Evolutionary conservation across 768 basidiomycete species (phyloP).

Genomic region (Saitozyma sp.): DNA sequence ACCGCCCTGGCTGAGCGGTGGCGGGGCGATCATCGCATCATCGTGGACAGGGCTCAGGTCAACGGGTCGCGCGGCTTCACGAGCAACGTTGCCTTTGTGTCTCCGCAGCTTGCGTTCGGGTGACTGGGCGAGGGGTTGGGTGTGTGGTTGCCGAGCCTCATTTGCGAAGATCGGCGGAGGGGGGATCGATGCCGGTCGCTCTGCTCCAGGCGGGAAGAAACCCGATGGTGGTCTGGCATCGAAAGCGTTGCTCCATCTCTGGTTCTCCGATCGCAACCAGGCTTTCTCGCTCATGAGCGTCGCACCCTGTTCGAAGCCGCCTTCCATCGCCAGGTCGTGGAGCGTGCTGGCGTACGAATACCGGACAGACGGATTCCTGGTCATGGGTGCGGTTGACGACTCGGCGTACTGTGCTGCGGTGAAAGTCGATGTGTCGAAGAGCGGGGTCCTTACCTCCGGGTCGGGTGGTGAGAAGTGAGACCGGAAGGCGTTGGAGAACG

Average conservation of each 20-base stretch:
- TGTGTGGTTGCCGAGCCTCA: background rate
- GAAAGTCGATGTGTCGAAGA: background rate
- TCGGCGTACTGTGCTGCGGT: background rate
- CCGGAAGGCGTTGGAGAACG: background rate
- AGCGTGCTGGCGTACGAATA: slow-evolving; percentile 37
- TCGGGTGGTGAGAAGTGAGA: slow-evolving; percentile 10
- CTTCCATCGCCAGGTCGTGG: slow-evolving; percentile 35
- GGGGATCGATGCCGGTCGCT: background rate
- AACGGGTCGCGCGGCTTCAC: background rate
- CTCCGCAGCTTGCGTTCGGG: background rate
- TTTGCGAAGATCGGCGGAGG: background rate
- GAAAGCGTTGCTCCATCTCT: background rate
- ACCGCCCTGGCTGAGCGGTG: background rate
- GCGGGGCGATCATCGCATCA: background rate
- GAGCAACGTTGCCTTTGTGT: background rate
- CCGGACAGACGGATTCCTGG: slow-evolving; percentile 2
- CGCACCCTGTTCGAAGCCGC: slow-evolving; percentile 16
- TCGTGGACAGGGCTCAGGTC: background rate
- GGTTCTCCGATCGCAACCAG: slow-evolving; percentile 26
- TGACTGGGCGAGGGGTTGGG: slow-evolving; percentile 1
- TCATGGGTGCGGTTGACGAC: background rate
- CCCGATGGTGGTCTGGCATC: background rate
- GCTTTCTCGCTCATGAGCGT: slow-evolving; percentile 34
- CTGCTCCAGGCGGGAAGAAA: background rate
- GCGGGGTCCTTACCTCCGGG: slow-evolving; percentile 12